Percentiles rank a stretch among this genome's conserved stretches.
Conservation (phyloP, 2,329 filamentous ascomycete species). For the Penicillium psychrosexuale region DNA sequence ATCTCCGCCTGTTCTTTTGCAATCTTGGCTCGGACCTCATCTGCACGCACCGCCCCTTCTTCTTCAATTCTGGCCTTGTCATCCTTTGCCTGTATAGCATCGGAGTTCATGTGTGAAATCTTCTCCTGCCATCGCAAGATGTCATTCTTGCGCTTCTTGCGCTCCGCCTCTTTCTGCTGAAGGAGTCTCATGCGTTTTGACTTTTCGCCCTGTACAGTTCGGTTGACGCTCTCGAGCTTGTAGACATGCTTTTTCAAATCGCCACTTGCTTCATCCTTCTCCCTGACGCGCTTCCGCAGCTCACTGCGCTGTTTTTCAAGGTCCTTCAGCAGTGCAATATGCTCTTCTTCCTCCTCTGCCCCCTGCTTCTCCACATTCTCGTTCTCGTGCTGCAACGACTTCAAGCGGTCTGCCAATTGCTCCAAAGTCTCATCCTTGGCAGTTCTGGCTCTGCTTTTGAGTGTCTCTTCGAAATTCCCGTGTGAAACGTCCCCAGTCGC, state of each 20-base stretch:
- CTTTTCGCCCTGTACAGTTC: slow-evolving; percentile 73
- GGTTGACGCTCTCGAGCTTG: slow-evolving; percentile 75
- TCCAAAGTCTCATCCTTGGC: slow-evolving; percentile 67
- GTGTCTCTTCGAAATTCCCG: slow-evolving; percentile 40
- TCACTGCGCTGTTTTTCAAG: slow-evolving; percentile 75
- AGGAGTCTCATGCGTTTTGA: slow-evolving; percentile 68
- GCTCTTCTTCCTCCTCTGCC: slow-evolving; percentile 65
- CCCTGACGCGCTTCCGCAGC: slow-evolving; percentile 72
- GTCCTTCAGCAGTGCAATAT: slow-evolving; percentile 62
- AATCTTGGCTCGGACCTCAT: slow-evolving; percentile 45
- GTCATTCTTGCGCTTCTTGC: slow-evolving; percentile 60
- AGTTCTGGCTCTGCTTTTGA: slow-evolving; percentile 40
- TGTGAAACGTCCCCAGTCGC: slow-evolving; percentile 53
- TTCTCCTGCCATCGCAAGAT: slow-evolving; percentile 57
- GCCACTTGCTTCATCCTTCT: slow-evolving; percentile 86
- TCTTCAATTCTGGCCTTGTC: slow-evolving; percentile 44
- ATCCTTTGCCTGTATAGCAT: slow-evolving; percentile 45
- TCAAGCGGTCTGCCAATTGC: slow-evolving; percentile 76
- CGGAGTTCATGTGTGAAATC: slow-evolving; percentile 50
- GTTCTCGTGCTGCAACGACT: slow-evolving; percentile 75
- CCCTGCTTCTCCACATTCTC: slow-evolving; percentile 73
- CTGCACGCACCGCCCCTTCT: slow-evolving; percentile 38
- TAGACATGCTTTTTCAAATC: slow-evolving; percentile 79
- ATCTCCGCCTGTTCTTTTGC: slow-evolving; percentile 48
- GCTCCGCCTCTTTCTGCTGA: slow-evolving; percentile 59